These are phyloP conservation scores for Akanthomyces lecanii DNA, from an alignment of 2,329 filamentous ascomycete genomes.

Conservation along the genomic window DNA sequence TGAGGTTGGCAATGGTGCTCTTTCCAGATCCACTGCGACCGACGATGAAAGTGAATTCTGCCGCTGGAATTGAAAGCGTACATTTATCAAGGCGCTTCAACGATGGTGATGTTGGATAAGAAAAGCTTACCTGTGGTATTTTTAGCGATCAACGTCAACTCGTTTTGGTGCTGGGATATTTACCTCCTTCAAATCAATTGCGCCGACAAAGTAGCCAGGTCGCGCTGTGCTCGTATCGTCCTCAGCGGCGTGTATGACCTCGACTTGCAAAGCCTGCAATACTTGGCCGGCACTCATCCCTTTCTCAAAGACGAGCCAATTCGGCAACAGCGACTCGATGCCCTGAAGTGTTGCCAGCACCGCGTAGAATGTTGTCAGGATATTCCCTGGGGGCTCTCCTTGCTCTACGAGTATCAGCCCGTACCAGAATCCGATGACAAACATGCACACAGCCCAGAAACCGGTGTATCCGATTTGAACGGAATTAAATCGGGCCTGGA, in stretches of 20 bases:
- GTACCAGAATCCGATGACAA: constrained; percentile 88
- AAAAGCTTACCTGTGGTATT: constrained; percentile 65
- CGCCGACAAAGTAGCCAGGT: constrained; percentile 52
- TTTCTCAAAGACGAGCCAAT: constrained; percentile 73
- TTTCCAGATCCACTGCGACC: constrained; percentile 89
- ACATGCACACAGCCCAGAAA: constrained; percentile 72
- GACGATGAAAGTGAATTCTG: constrained; percentile 73
- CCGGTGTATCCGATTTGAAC: constrained; percentile 69
- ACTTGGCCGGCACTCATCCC: constrained; percentile 69
- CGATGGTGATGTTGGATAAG: constrained; percentile 68
- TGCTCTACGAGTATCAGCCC: constrained; percentile 65
- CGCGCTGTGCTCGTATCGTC: constrained; percentile 18
- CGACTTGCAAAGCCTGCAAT: constrained; percentile 46
- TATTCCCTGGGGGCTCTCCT: constrained; percentile 58
- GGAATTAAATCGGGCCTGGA: constrained; percentile 65
- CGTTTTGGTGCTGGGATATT: constrained; percentile 23
- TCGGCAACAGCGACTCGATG: constrained; percentile 68
- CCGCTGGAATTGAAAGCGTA: constrained; percentile 66
- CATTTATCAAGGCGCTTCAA: constrained; percentile 56
- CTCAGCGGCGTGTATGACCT: constrained; percentile 18
- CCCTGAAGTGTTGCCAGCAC: constrained; percentile 72
- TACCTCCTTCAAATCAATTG: constrained; percentile 67
- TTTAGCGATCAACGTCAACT: constrained; percentile 19
- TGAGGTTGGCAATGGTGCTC: constrained; percentile 77
- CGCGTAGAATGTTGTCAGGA: constrained; percentile 83